Evolutionary conservation across 1,139 yeast species (phyloP).

Genomic region (Protomyces lactucae-debilis): DNA sequence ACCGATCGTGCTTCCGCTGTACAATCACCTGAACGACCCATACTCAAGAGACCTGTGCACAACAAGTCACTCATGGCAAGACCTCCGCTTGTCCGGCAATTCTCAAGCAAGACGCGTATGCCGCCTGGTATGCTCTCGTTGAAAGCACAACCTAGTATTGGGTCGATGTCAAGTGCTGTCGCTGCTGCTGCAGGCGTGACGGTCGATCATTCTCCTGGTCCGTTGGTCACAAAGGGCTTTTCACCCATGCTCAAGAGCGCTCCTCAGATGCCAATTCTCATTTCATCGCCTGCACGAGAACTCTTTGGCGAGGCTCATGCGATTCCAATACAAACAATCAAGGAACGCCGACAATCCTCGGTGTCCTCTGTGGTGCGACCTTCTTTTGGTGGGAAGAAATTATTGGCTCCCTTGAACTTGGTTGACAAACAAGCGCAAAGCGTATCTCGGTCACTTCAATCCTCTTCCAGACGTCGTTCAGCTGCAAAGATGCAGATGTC

Average conservation of each 20-base stretch:
- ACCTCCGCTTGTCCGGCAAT: not conserved
- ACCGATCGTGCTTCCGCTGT: not conserved
- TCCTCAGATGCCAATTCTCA: not conserved
- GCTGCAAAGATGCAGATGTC: not conserved
- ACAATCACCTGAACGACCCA: not conserved
- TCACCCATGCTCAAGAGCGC: not conserved
- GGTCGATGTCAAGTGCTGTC: slow-evolving; percentile 1
- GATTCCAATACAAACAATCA: not conserved
- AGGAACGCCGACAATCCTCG: not conserved
- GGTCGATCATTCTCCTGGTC: not conserved
- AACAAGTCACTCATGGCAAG: not conserved
- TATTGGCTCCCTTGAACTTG: not conserved
- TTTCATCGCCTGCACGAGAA: not conserved
- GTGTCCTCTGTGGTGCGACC: not conserved
- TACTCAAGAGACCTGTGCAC: not conserved
- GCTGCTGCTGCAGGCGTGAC: not conserved
- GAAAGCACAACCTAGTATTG: slow-evolving; percentile 19
- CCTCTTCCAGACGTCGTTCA: not conserved
- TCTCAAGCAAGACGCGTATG: not conserved
- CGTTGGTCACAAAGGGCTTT: not conserved
- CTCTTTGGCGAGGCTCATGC: not conserved
- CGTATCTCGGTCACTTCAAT: not conserved
- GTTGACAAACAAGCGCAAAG: not conserved
- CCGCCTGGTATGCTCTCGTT: slow-evolving; percentile 3
- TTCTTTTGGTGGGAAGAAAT: not conserved